Conservation (phyloP, 2,329 filamentous ascomycete species). For the Periglandula ipomoeae region DNA sequence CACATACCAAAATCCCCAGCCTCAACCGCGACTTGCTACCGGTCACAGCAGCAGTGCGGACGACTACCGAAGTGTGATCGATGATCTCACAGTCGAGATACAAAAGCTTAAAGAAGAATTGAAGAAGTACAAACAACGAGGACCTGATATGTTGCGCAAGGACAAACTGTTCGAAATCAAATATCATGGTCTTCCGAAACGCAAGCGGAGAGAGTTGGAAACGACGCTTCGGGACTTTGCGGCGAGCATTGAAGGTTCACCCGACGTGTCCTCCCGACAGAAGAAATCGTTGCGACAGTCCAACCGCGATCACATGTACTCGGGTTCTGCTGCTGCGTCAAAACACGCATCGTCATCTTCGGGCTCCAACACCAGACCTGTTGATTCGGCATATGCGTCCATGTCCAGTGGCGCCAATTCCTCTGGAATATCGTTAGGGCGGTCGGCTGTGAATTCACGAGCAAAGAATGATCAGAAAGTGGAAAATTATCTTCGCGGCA, state of each 20-base stretch:
- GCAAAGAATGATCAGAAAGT: conserved; percentile 49
- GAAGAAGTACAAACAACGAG: conserved; percentile 59
- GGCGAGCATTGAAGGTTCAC: conserved; percentile 46
- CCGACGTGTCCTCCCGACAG: conserved; percentile 29
- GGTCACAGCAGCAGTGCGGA: conserved; percentile 55
- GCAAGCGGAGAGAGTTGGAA: conserved; percentile 70
- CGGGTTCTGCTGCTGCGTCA: conserved; percentile 32
- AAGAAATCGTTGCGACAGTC: conserved; percentile 31
- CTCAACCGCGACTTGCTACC: conserved; percentile 20
- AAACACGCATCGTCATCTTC: conserved; percentile 46
- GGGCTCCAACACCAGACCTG: conserved; percentile 41
- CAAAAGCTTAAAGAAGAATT: conserved; percentile 67
- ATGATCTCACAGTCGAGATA: conserved; percentile 79
- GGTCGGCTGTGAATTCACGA: conserved; percentile 26
- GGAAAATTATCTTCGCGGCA: conserved; percentile 61
- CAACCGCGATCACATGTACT: conserved; percentile 29
- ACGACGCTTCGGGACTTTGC: conserved; percentile 63
- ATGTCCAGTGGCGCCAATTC: conserved; percentile 45
- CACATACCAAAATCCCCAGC: conserved; percentile 15
- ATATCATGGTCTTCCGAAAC: conserved; percentile 61
- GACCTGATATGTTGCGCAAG: conserved; percentile 56
- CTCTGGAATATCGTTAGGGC: conserved; percentile 28
- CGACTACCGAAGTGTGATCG: conserved; percentile 74
- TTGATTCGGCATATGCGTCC: conserved; percentile 61
- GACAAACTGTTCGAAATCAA: conserved; percentile 80